phyloP scores from a whole-genome alignment of 768 basidiomycete species.

The Basidioascus undulatus region DNA sequence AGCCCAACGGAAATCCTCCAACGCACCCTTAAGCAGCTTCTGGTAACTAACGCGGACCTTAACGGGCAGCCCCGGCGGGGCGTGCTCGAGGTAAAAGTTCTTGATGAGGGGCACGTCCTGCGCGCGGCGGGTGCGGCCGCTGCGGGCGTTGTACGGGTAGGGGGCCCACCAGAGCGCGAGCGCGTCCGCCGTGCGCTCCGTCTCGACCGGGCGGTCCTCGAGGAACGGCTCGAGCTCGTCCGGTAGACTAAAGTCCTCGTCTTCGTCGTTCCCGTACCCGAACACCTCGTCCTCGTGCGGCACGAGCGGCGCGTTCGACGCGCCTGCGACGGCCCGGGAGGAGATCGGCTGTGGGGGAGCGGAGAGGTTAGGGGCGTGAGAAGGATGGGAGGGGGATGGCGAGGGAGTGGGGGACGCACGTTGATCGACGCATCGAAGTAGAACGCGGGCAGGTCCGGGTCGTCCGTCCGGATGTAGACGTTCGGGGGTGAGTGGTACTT shows the following conservation, averaged over 20 bases:
- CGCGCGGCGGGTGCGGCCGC: conserved; percentile 74
- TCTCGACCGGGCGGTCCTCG: conserved; percentile 38
- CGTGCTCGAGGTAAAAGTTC: conserved; percentile 97
- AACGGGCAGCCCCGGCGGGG: conserved; percentile 82
- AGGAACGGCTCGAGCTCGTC: conserved; percentile 58
- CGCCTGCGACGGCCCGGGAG: conserved; percentile 50
- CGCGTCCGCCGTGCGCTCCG: conserved; percentile 78
- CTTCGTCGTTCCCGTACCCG: conserved; percentile 44
- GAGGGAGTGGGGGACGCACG: conserved; percentile 4
- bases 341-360: too few relatives aligned
- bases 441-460: conserved; percentile 96
- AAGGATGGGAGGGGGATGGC: too few relatives aligned
- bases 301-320: conserved; percentile 52
- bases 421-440: conserved; percentile 98
- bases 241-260: conserved; percentile 73
- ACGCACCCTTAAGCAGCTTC: conserved; percentile 69
- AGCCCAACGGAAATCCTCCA: too few relatives aligned
- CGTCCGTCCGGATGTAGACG: conserved; percentile 95
- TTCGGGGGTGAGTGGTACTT: conserved; percentile 86
- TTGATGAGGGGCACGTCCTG: conserved; percentile 92
- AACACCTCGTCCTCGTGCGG: conserved; percentile 84
- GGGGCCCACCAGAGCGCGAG: conserved; percentile 98
- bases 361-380: background rate
- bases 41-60: conserved; percentile 99
- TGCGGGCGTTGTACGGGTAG: conserved; percentile 78